A percentile compares a stretch with the other conserved stretches of the same genome.
Evolutionary conservation across 192 early-diverging fungal species (phyloP).

Genomic region (Entophlyctis luteolus): DNA sequence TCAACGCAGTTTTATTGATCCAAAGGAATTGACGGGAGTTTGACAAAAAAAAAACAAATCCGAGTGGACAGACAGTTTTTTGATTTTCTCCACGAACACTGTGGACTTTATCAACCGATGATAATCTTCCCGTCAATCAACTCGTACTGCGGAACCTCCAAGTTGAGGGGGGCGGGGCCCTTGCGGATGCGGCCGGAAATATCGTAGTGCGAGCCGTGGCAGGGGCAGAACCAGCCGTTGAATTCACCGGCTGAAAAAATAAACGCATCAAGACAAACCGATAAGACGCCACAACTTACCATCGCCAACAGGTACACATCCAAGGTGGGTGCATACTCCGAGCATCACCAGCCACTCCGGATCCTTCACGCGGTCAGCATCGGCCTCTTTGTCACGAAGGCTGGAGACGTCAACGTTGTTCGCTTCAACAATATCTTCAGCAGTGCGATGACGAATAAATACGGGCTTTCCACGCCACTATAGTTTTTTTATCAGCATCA

Average conservation of each 20-base stretch:
- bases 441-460: constrained; percentile 93
- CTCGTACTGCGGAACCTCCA: constrained; percentile 84
- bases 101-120: constrained; percentile 71
- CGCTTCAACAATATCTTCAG: constrained; percentile 90
- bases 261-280: neutral
- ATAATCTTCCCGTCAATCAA: constrained; percentile 71
- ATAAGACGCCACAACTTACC: constrained; percentile 28
- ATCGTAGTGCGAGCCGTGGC: constrained; percentile 99
- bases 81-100: no score
- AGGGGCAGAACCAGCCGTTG: constrained; percentile 99
- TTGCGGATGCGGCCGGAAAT: constrained; percentile 97
- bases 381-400: constrained; percentile 87
- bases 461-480: constrained; percentile 98
- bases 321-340: constrained; percentile 83
- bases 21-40: no score
- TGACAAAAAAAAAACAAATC: neutral
- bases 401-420: constrained; percentile 72
- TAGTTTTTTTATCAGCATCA: neutral
- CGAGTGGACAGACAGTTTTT: neutral
- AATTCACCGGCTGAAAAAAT: constrained; percentile 79
- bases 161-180: constrained; percentile 96
- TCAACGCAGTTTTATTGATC: no score
- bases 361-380: constrained; percentile 81
- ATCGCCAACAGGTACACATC: constrained; percentile 97
- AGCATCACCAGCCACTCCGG: constrained; percentile 97